phyloP scores from a whole-genome alignment of 1,284 basidiomycete genomes.

The Ganoderma leucocontextum region DNA sequence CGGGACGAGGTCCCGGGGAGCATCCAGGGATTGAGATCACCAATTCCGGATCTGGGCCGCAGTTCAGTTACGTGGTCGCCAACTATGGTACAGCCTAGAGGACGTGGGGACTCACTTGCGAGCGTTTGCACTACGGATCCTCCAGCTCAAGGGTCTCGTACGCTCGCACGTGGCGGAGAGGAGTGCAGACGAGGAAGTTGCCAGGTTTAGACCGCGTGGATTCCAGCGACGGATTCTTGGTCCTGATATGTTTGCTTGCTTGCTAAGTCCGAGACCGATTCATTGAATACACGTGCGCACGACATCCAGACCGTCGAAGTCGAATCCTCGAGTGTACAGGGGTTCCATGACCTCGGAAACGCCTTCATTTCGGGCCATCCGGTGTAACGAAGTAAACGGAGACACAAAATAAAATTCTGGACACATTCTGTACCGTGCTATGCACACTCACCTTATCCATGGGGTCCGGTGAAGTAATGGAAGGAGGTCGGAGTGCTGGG shows the following conservation, averaged over 20 bases:
- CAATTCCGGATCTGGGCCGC: not conserved
- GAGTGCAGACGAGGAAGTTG: not conserved
- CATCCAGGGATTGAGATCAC: slow-evolving; percentile 17
- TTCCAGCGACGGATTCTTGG: not conserved
- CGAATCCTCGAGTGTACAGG: not conserved
- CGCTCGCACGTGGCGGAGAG: not conserved
- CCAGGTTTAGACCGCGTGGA: not conserved
- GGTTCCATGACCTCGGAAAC: not conserved
- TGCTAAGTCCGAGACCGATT: not conserved
- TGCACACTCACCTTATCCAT: not conserved
- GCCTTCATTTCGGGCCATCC: not conserved
- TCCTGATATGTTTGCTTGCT: not conserved
- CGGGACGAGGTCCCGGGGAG: slow-evolving; percentile 12
- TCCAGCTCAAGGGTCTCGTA: not conserved
- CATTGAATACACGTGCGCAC: not conserved
- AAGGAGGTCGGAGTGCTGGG: not conserved
- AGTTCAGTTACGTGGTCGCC: slow-evolving; percentile 13
- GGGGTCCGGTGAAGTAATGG: too few species aligned
- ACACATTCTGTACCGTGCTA: not conserved
- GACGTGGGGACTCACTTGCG: not conserved
- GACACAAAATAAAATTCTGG: not conserved
- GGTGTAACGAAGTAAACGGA: not conserved
- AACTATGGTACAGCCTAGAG: not conserved
- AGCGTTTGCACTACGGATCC: not conserved
- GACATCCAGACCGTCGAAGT: not conserved